phyloP scores from a whole-genome alignment of 2,329 filamentous ascomycete species.

The Colletotrichum neosansevieriae region DNA sequence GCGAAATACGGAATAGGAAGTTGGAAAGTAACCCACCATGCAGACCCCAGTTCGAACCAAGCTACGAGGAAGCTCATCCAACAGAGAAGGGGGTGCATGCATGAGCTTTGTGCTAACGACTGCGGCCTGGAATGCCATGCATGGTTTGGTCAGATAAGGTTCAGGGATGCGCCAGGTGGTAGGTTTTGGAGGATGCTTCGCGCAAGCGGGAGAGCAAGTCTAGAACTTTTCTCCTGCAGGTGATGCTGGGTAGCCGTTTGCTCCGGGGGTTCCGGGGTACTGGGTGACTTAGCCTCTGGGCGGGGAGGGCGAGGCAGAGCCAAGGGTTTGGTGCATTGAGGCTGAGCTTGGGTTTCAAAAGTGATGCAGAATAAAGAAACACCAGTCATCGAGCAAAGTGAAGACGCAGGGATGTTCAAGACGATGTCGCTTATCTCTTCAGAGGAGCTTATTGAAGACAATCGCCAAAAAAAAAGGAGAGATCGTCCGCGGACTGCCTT shows the following conservation, averaged over 20 bases:
- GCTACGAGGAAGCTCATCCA: too few relatives aligned
- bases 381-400: too few relatives aligned
- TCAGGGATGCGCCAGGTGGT: not conserved
- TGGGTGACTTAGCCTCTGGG: not conserved
- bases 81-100: too few relatives aligned
- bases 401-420: too few relatives aligned
- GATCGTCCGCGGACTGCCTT: too few relatives aligned
- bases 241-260: not conserved
- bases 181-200: not conserved
- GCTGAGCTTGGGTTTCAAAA: not conserved
- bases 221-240: constrained; percentile 8
- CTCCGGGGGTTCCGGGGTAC: not conserved
- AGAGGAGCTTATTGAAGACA: too few relatives aligned
- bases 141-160: constrained; percentile 15
- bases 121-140: not conserved
- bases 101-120: not conserved
- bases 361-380: too few relatives aligned
- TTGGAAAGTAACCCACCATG: not conserved
- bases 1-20: not conserved
- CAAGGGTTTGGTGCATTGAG: not conserved
- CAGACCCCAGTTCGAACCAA: not conserved
- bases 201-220: constrained; percentile 11
- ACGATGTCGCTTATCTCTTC: too few relatives aligned
- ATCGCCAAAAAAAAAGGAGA: too few relatives aligned
- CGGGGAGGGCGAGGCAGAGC: not conserved